phyloP scores from a whole-genome alignment of 306 rosid genomes.

The Spatholobus suberectus region DNA sequence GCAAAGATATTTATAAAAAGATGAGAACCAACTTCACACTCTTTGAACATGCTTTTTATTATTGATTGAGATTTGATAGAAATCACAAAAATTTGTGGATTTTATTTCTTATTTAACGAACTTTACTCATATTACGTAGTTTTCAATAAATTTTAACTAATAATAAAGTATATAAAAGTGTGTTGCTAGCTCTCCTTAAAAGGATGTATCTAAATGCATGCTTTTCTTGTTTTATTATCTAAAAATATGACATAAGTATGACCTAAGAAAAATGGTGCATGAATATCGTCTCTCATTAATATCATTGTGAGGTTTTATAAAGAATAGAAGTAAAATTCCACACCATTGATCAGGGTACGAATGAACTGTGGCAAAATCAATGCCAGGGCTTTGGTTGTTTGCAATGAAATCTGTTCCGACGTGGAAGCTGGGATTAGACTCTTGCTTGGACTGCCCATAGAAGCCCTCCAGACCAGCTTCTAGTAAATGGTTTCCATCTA shows the following conservation, averaged over 20 bases:
- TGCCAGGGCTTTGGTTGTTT: constrained; percentile 72
- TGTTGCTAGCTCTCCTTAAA: no score
- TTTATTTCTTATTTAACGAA: no score
- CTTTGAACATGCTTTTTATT: no score
- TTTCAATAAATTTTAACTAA: no score
- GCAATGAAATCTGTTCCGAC: constrained; percentile 84
- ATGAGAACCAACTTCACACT: no score
- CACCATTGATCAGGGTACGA: constrained; percentile 89
- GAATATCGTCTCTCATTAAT: not conserved
- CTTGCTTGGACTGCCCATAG: constrained; percentile 64
- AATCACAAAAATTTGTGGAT: no score
- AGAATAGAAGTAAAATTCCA: not conserved
- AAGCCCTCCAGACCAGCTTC: constrained; percentile 88
- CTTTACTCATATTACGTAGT: no score
- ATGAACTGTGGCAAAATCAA: constrained; percentile 85
- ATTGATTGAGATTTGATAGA: no score
- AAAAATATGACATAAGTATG: not conserved
- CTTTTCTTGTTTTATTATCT: not conserved
- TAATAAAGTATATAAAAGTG: no score
- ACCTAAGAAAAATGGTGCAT: not conserved
- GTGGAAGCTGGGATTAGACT: constrained; percentile 58
- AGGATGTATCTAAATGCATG: not conserved
- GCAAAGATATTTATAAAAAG: not conserved
- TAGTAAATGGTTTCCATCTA: constrained; percentile 76
- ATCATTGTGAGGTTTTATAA: not conserved